Evolutionary conservation across 2,329 filamentous ascomycete species (phyloP).

Genomic region (Rasamsonia emersonii): DNA sequence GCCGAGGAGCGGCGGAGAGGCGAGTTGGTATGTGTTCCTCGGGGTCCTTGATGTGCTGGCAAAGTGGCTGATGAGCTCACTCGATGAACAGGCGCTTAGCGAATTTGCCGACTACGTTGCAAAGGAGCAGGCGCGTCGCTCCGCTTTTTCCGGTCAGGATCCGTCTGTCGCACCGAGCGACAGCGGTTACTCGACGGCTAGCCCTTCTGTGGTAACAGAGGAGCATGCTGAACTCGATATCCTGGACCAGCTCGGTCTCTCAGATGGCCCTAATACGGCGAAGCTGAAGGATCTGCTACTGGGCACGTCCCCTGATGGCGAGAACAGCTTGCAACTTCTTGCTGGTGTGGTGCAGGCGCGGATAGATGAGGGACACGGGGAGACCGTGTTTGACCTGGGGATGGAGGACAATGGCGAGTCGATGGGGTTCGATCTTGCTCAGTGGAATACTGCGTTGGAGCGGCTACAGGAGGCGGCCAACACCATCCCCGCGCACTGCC

Average conservation of each 20-base stretch:
- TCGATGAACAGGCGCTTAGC: conserved; percentile 58
- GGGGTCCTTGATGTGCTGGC: neutral
- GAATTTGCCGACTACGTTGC: conserved; percentile 98
- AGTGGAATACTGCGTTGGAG: conserved; percentile 66
- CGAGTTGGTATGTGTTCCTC: conserved; percentile 57
- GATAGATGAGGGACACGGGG: conserved; percentile 74
- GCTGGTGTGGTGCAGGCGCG: conserved; percentile 57
- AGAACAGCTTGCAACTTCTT: conserved; percentile 55
- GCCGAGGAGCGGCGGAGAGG: conserved; percentile 76
- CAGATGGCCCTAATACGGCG: conserved; percentile 57
- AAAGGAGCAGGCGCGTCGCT: conserved; percentile 64
- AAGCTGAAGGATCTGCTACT: conserved; percentile 71
- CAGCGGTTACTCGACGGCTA: conserved; percentile 32
- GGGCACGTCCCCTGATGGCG: conserved; percentile 41
- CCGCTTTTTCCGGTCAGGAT: conserved; percentile 25
- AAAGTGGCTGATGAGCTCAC: conserved; percentile 4
- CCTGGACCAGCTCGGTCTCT: conserved; percentile 67
- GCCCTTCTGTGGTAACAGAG: conserved; percentile 36
- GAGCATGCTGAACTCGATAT: conserved; percentile 87
- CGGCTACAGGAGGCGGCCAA: conserved; percentile 59
- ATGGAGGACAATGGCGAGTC: conserved; percentile 82
- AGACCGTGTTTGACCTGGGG: conserved; percentile 85
- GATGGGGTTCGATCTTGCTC: conserved; percentile 63
- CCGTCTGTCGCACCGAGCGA: conserved; percentile 29
- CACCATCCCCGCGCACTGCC: conserved; percentile 62